phyloP scores from a whole-genome alignment of 768 basidiomycete species.

The Leccinum fibrillosum region DNA sequence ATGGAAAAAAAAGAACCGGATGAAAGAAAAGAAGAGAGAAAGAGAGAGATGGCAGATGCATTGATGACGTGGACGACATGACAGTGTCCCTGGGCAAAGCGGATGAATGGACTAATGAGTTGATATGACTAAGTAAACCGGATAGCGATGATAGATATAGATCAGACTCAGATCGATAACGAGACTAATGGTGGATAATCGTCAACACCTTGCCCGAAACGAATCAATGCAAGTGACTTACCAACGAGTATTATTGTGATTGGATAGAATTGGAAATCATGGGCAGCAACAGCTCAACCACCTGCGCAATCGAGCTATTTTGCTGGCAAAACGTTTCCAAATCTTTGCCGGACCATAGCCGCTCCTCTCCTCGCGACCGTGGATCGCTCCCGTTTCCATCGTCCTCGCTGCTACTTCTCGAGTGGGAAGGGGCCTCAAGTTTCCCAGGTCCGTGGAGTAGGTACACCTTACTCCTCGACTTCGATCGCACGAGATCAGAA shows the following conservation, averaged over 20 bases:
- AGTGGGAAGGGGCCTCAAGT: conserved; percentile 42
- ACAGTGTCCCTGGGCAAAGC: conserved; percentile 23
- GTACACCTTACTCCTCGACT: conserved; percentile 70
- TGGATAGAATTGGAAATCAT: conserved; percentile 39
- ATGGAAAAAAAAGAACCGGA: conserved; percentile 11
- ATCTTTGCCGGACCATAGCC: conserved; percentile 77
- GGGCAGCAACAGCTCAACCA: conserved; percentile 63
- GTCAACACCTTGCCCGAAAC: conserved; percentile 9
- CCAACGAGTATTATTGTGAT: conserved; percentile 21
- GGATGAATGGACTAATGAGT: conserved; percentile 28
- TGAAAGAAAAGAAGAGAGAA: neutral
- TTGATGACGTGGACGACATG: conserved; percentile 25
- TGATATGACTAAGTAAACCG: conserved; percentile 21
- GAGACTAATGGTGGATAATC: conserved; percentile 11
- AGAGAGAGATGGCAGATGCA: conserved; percentile 15
- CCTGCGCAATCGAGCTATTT: conserved; percentile 79
- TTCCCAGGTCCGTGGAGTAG: conserved; percentile 61
- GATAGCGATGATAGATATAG: conserved; percentile 28
- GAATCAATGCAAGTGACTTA: conserved; percentile 16
- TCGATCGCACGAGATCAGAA: conserved; percentile 54
- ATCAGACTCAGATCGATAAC: conserved; percentile 22
- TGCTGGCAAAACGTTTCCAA: conserved; percentile 82
- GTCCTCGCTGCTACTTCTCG: conserved; percentile 30
- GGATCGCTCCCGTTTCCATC: conserved; percentile 30
- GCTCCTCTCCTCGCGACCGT: conserved; percentile 41